Conservation (phyloP, 108 stramenopile species). For the Skeletonema potamos region DNA sequence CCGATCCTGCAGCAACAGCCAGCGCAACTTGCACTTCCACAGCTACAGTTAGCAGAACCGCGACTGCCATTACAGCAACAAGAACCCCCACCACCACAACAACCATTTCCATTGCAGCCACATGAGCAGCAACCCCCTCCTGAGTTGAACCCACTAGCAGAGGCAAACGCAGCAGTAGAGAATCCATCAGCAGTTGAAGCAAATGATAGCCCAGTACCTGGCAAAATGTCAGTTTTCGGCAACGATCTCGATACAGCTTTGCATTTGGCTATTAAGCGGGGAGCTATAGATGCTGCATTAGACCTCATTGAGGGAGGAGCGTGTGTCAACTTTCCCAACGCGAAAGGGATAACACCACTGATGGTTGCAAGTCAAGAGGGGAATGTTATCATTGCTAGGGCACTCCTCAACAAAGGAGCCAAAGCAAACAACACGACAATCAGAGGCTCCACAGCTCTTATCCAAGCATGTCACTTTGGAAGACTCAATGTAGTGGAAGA, state of each 20-base stretch:
- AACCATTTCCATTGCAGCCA: not conserved
- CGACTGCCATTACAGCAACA: not conserved
- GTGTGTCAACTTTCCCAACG: constrained; percentile 41
- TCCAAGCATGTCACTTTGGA: constrained; percentile 87
- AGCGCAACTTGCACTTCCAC: too few species aligned
- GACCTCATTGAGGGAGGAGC: constrained; percentile 45
- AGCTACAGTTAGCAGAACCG: not conserved
- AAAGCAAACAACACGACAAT: constrained; percentile 40
- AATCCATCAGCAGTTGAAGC: not conserved
- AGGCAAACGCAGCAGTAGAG: not conserved
- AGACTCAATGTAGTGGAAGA: constrained; percentile 60
- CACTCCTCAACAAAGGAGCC: constrained; percentile 53
- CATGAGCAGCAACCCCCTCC: not conserved
- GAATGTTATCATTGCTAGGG: constrained; percentile 58
- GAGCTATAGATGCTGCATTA: constrained; percentile 39
- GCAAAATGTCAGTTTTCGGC: constrained; percentile 31
- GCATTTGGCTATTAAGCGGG: constrained; percentile 47
- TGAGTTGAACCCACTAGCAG: not conserved
- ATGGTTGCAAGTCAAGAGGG: constrained; percentile 80
- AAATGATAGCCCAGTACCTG: not conserved
- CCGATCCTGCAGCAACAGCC: not conserved
- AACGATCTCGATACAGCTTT: constrained; percentile 49
- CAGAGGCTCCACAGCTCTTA: constrained; percentile 77
- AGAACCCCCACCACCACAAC: not conserved
- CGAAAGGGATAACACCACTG: constrained; percentile 73